Evolutionary conservation across 2,329 filamentous ascomycete species (phyloP), one percentile per base, ranked within the genome.

Genomic region (Colletotrichum sansevieriae): DNA sequence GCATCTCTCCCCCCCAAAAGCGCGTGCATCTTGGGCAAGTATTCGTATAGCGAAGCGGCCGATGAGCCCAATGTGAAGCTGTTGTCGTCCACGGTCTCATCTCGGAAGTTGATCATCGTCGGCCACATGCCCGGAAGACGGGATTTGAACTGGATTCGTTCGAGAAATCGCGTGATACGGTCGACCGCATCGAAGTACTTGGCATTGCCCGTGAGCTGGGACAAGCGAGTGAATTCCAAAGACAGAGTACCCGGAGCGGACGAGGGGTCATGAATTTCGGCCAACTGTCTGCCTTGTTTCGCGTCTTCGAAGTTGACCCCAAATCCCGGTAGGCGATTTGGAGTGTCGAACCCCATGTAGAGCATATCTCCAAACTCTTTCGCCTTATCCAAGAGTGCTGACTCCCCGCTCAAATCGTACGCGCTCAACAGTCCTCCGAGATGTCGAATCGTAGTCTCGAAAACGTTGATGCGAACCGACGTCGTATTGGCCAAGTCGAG

Each of bases 141-240:
- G 0, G 92, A 94, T 15, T 84, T 78, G 71, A 87, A 86, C 78
- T 95, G 92, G 62, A 87, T 86, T 7, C 82, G 79, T 65, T 91
- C 85, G 69, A 95, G 85, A 13, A 89, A 83, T 65, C 92, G 84
- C 70, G 89, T 93, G 65, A 95, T 87, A 11, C 87, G 84, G 41
- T 90, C 86, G 64, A 92, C 84, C 3, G 90, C 91, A 75, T 92
- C 90, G 75, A 91, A 93, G 78, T 93, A 95, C 74, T 91, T 93
- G 25, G 86, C 79, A 67, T 94, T 85, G 41, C 88, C 89, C 0
- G 92, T 94, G 67, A 94, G 79, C 75, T 94, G 92, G 2, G 91
- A 90, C 51, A 95, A 81, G 12, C 90, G 85, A 10, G 91, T 92
- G 76, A 94, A 90, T 74, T 95, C 92, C 65, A 95, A 78, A 1